Base-by-base conservation (phyloP, 2,329 filamentous ascomycete species). In the Stromatinia cepivora region DNA sequence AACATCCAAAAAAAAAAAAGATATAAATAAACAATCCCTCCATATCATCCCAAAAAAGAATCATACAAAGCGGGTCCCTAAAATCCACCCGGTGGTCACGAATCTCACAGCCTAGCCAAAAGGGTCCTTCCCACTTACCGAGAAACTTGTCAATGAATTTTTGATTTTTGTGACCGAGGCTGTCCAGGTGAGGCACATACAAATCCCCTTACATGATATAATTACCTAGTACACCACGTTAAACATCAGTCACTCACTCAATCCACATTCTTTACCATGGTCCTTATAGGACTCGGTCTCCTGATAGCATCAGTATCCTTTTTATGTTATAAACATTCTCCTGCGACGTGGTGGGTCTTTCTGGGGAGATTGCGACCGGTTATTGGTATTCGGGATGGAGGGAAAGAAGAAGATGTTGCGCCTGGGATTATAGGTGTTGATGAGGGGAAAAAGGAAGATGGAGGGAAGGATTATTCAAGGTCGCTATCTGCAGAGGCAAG, bases 301-400 rank as follows among this genome's bases (percentile, higher is more conserved):
- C 81, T 90, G 75, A 78, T 90, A 72, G 87, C 84, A 56, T 87
- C 87, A 0, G 79, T 89, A 68, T 82, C 89, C 58, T 86, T 84
- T 75, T 78, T 89, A 72, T 80, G 84, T 74, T 81, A 89, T 71
- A 83, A 83, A 53, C 84, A 84, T 69, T 85, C 84, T 63, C 79
- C 82, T 58, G 84, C 86, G 79, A 78, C 87, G 61, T 80, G 81
- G 73, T 78, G 78, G 15, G 28, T 22, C 0, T 78, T 84, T 52
- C 74, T 82, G 46, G 73, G 75, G 17, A 81, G 77, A 75, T 61
- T 76, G 17, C 71, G 62, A 39, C 70, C 72, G 34, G 54, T 54
- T 25, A 25, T 11, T 22, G 15, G 20, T 13, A 67, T 71, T 65
- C 64, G 52, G 58, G 66, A 61, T 39, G 65, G 57, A 11, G 62